Conservation (phyloP, 352 stramenopile genomes). For the Phytophthora syringae region DNA sequence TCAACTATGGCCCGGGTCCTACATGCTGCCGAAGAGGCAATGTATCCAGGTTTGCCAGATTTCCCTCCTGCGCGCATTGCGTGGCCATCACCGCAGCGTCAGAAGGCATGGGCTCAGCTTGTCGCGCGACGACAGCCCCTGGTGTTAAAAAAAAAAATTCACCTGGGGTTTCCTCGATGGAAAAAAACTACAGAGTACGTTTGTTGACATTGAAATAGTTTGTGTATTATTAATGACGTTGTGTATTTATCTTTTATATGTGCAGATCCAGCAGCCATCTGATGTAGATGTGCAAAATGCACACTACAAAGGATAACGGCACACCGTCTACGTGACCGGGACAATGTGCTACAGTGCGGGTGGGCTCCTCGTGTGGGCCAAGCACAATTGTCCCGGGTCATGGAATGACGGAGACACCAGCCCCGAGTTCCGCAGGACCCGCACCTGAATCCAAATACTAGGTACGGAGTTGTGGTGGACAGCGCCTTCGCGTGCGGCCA, state of each 20-base stretch:
- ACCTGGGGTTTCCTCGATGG: constrained; percentile 1
- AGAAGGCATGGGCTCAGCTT: neutral
- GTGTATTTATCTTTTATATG: neutral
- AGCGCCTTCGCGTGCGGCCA: constrained; percentile 5
- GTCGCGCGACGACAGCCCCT: neutral
- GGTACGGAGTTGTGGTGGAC: constrained; percentile 9
- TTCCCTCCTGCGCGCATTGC: neutral
- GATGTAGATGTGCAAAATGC: constrained; percentile 15
- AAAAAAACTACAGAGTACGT: neutral
- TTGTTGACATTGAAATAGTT: neutral
- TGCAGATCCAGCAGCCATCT: constrained; percentile 1
- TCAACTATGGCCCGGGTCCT: neutral
- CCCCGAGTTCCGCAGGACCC: neutral
- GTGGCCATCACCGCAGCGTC: neutral
- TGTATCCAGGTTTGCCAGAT: neutral
- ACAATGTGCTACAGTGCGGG: constrained; percentile 16
- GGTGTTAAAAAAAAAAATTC: neutral
- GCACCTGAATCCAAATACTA: neutral
- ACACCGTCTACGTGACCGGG: constrained; percentile 10
- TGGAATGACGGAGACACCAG: constrained; percentile 26
- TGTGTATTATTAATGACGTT: neutral
- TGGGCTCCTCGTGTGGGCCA: constrained; percentile 15
- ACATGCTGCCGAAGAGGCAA: neutral
- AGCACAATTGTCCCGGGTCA: constrained; percentile 16
- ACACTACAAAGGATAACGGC: constrained; percentile 22